phyloP scores from a whole-genome alignment of 2,329 filamentous ascomycete genomes.

The Scopulariopsis brevicaulis region DNA sequence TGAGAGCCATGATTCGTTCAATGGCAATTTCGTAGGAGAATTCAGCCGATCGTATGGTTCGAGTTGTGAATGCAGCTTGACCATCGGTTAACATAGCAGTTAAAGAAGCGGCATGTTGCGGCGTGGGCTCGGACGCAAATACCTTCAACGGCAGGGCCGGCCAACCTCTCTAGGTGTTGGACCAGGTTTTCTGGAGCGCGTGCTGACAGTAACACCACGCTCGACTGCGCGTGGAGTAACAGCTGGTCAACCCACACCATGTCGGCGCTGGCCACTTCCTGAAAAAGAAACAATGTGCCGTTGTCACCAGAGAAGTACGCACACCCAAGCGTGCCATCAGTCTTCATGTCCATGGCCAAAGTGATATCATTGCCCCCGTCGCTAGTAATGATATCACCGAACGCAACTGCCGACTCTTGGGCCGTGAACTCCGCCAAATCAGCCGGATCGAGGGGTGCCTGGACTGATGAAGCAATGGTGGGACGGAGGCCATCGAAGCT shows the following conservation, averaged over 20 bases:
- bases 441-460: not conserved
- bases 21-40: constrained; percentile 58
- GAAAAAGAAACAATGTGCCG: constrained; percentile 61
- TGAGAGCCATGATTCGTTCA: not conserved
- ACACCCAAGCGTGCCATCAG: constrained; percentile 66
- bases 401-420: not conserved
- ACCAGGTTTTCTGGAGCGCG: constrained; percentile 29
- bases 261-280: constrained; percentile 62
- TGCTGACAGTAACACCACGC: constrained; percentile 38
- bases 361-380: constrained; percentile 19
- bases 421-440: not conserved
- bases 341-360: constrained; percentile 68
- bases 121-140: constrained; percentile 5
- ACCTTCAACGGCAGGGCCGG: not conserved
- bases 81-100: not conserved
- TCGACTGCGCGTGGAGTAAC: constrained; percentile 41
- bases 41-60: constrained; percentile 58
- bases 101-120: not conserved
- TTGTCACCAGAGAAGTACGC: constrained; percentile 68
- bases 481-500: not conserved
- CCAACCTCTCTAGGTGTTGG: constrained; percentile 11
- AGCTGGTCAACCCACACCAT: constrained; percentile 56
- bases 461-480: not conserved
- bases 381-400: not conserved
- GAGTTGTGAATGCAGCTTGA: constrained; percentile 28